These are phyloP conservation scores for Aspergillus vadensis DNA, from an alignment of 2,329 filamentous ascomycete genomes.

Conservation along the genomic window DNA sequence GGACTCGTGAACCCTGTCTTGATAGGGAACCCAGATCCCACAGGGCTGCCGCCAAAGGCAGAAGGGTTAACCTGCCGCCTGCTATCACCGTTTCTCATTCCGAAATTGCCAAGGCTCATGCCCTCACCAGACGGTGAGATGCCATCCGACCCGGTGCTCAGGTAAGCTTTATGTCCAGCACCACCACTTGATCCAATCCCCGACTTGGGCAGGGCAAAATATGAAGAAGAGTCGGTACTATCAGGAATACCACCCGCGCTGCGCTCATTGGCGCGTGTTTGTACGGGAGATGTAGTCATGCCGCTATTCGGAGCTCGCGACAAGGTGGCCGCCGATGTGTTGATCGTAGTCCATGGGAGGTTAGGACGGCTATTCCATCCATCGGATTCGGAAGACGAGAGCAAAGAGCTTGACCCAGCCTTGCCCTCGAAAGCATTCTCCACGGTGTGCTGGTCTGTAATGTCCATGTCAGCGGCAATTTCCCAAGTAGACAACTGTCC, in stretches of 20 bases:
- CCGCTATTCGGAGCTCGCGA: conserved; percentile 49
- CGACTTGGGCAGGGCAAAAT: conserved; percentile 51
- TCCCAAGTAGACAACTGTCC: neutral
- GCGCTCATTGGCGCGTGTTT: conserved; percentile 54
- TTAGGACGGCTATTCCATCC: conserved; percentile 57
- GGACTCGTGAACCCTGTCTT: conserved; percentile 34
- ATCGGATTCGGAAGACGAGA: conserved; percentile 69
- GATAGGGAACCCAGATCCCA: conserved; percentile 32
- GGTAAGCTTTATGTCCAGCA: conserved; percentile 34
- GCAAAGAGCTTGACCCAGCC: conserved; percentile 69
- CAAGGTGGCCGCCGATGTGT: conserved; percentile 48
- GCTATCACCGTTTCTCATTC: conserved; percentile 34
- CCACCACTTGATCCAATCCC: conserved; percentile 43
- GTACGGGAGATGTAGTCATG: conserved; percentile 60
- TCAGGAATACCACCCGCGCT: conserved; percentile 44
- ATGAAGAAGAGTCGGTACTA: conserved; percentile 47
- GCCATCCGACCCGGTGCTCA: conserved; percentile 35
- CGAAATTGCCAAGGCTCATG: conserved; percentile 32
- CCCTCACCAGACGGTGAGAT: conserved; percentile 40
- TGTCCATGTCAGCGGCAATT: neutral
- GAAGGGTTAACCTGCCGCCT: conserved; percentile 36
- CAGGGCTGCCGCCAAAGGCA: conserved; percentile 35
- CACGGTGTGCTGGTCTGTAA: conserved; percentile 30
- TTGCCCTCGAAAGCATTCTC: conserved; percentile 53
- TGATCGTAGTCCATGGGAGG: conserved; percentile 61